These are phyloP conservation scores for Hypoxylon cercidicola DNA, from an alignment of 495 filamentous ascomycete species.

Conservation along the genomic window DNA sequence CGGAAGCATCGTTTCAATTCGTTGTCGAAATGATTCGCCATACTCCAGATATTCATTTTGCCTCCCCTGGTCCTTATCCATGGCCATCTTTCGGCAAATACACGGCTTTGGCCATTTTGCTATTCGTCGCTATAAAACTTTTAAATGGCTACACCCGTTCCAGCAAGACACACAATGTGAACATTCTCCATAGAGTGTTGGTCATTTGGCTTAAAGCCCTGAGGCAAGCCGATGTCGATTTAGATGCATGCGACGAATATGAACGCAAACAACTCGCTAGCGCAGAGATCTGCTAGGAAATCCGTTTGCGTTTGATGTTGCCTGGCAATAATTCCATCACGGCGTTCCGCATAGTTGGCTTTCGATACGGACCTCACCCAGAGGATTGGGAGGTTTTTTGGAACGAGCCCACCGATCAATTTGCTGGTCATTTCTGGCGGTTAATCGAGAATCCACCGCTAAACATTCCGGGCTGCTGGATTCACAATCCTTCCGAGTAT, in stretches of 20 bases:
- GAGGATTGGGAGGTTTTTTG: conserved; percentile 37
- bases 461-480: conserved; percentile 34
- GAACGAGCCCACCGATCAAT: conserved; percentile 24
- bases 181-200: neutral
- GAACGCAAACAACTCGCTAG: conserved; percentile 1
- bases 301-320: neutral
- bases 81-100: neutral
- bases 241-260: conserved; percentile 11
- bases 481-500: too few relatives aligned
- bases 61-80: neutral
- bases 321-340: neutral
- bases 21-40: neutral
- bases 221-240: conserved; percentile 7
- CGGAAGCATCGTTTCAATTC: neutral
- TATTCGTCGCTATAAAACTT: neutral
- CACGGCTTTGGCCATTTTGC: neutral
- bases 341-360: neutral
- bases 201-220: conserved; percentile 8
- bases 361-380: conserved; percentile 24
- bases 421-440: conserved; percentile 37
- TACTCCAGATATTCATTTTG: conserved; percentile 12
- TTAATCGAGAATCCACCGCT: conserved; percentile 31
- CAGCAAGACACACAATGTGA: neutral
- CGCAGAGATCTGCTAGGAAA: neutral
- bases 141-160: neutral